Evolutionary conservation across 2,329 filamentous ascomycete genomes (phyloP), one percentile per base, ranked within the genome.

Genomic region (Elsinoe batatas): DNA sequence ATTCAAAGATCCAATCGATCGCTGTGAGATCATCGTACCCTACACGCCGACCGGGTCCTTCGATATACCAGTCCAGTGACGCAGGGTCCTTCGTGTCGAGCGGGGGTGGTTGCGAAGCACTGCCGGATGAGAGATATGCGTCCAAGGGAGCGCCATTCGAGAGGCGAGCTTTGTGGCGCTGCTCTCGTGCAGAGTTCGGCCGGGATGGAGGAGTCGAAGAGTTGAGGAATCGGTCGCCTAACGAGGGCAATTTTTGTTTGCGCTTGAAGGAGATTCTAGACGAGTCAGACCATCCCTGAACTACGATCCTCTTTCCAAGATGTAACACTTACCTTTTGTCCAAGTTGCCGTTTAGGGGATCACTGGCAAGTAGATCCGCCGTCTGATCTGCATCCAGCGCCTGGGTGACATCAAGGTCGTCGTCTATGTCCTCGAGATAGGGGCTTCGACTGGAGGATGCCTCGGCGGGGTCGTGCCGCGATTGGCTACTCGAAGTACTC

Each of bases 1-100:
- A 95, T 71, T 98, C 93, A 64, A 95, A 97, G 67, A 97, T 97
- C 93, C 93, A 98, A 74, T 98, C 93, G 68, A 98, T 98, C 57
- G 93, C 91, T 13, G 91, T 96, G 68, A 96, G 77, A 72, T 98
- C 87, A 66, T 96, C 91, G 73, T 98, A 98, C 55, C 88, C 91
- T 36, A 96, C 91, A 65, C 93, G 82, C 54, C 89, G 82, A 1
- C 91, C 91, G 0, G 88, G 90, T 0, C 89, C 90, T 70, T 96
- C 91, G 47, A 85, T 79, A 67, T 94, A 87, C 91, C 91, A 97
- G 69, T 97, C 91, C 17, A 74, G 61, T 0, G 69, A 69, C 12
- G 62, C 66, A 20, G 69, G 67, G 60, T 77, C 74, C 60, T 76
- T 76, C 47, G 67, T 64, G 58, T 75, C 71, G 56, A 70, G 64